Base-by-base conservation (phyloP, 1,139 yeast genomes). In the Trichomonascaceae sp. region DNA sequence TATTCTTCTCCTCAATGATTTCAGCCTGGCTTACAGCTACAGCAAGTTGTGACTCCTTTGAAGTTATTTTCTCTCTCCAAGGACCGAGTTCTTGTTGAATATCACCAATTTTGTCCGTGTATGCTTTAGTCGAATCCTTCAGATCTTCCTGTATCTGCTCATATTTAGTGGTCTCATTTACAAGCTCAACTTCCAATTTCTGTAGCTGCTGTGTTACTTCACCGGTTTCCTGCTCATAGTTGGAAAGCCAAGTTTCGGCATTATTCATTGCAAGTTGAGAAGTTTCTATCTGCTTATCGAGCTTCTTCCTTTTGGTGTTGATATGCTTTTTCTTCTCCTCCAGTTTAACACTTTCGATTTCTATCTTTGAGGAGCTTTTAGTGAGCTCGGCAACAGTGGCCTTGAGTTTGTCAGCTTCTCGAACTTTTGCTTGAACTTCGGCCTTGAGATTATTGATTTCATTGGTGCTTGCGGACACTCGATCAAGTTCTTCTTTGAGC, bases 31-130 rank as follows among this genome's bases (percentile, higher is more conserved):
- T 82, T 53, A 80, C 77, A 1, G 84, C 80, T 43, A 88, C 77
- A 51, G 83, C 80, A 9, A 87, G 79, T 47, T 83, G 82, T 27
- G 88, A 81, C 58, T 82, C 83, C 56, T 85, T 85, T 24, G 79
- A 78, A 57, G 82, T 83, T 43, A 90, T 74, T 60, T 83, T 79
- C 39, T 79, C 83, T 57, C 82, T 83, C 95, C 96, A 90, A 0
- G 99, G 99, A 58, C 87, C 93, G 8, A 90, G 71, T 58, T 84
- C 75, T 9, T 76, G 76, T 63, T 88, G 95, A 44, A 84, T 71
- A 6, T 65, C 62, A 61, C 83, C 88, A 53, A 89, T 84, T 63
- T 85, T 77, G 18, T 76, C 77, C 0, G 89, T 80, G 56, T 83
- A 79, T 1, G 72, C 80, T 13, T 83, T 78, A 0, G 95, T 93